Percentiles rank a stretch among this genome's conserved stretches.
phyloP scores from a whole-genome alignment of 23 red algal species.

The Gracilaria caudata region DNA sequence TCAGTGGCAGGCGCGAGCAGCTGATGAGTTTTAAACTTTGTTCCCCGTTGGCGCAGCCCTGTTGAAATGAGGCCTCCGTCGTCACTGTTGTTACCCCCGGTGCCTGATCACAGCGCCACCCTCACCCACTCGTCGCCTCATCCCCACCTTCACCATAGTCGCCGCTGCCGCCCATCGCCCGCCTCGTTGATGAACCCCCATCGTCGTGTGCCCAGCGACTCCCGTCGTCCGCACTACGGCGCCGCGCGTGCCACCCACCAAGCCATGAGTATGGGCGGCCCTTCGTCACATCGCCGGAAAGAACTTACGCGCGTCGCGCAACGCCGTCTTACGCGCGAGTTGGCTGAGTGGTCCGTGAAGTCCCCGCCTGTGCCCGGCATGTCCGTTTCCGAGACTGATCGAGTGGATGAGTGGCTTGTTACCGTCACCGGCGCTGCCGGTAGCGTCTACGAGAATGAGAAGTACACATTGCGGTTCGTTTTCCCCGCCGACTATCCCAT shows the following conservation, averaged over 20 bases:
- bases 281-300: conserved; percentile 52
- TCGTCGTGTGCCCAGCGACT: conserved; percentile 4
- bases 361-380: conserved; percentile 90
- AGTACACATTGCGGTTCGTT: conserved; percentile 83
- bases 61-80: background rate
- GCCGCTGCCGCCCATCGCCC: background rate
- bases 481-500: conserved; percentile 95
- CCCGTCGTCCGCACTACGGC: conserved; percentile 15
- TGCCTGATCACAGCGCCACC: background rate
- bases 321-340: conserved; percentile 79
- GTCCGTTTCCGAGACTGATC: conserved; percentile 75
- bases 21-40: background rate
- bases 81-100: background rate
- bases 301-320: conserved; percentile 78
- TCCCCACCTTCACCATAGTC: background rate
- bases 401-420: conserved; percentile 89
- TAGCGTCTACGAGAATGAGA: conserved; percentile 81
- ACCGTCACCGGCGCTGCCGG: conserved; percentile 84
- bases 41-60: background rate
- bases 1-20: background rate
- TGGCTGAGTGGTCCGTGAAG: conserved; percentile 79
- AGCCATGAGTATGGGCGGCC: conserved; percentile 43
- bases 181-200: conserved; percentile 35
- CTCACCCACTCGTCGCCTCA: background rate
- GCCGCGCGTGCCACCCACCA: conserved; percentile 6